phyloP scores from a whole-genome alignment of 1,139 yeast genomes.

The Nakaseomyces sp. region DNA sequence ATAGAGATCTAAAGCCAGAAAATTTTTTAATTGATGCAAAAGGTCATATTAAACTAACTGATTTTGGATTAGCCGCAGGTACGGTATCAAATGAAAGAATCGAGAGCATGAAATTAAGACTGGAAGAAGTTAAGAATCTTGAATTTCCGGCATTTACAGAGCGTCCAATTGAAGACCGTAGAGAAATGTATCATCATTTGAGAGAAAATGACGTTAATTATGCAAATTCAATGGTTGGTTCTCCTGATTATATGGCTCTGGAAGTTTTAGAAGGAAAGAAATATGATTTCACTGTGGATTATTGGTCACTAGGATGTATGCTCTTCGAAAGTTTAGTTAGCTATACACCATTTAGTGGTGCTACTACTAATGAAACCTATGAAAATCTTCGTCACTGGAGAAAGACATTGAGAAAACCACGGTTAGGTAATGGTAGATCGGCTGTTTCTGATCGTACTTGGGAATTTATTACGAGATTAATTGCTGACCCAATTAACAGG shows the following conservation, averaged over 20 bases:
- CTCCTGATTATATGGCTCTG: conserved; percentile 98
- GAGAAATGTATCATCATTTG: conserved; percentile 67
- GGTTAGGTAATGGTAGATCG: conserved; percentile 80
- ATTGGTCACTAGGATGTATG: conserved; percentile 98
- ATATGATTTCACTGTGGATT: conserved; percentile 93
- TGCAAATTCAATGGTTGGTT: conserved; percentile 94
- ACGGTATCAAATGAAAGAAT: conserved; percentile 88
- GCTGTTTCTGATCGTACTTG: conserved; percentile 97
- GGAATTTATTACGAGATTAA: conserved; percentile 71
- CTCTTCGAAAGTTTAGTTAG: conserved; percentile 88
- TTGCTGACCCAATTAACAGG: conserved; percentile 72
- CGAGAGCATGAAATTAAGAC: conserved; percentile 81
- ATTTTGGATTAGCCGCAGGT: conserved; percentile 96
- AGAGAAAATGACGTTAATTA: conserved; percentile 60
- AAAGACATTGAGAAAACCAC: conserved; percentile 80
- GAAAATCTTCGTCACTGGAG: conserved; percentile 91
- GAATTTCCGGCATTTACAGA: conserved; percentile 57
- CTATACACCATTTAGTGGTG: conserved; percentile 94
- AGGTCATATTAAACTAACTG: conserved; percentile 95
- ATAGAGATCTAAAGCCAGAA: conserved; percentile 95
- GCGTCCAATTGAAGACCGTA: conserved; percentile 77
- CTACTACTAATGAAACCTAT: conserved; percentile 89
- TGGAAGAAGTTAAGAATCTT: conserved; percentile 67
- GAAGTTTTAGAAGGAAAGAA: conserved; percentile 92
- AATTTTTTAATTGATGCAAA: conserved; percentile 87